Conservation (phyloP, 805 yeast species). For the Wickerhamomyces sydowiorum region DNA sequence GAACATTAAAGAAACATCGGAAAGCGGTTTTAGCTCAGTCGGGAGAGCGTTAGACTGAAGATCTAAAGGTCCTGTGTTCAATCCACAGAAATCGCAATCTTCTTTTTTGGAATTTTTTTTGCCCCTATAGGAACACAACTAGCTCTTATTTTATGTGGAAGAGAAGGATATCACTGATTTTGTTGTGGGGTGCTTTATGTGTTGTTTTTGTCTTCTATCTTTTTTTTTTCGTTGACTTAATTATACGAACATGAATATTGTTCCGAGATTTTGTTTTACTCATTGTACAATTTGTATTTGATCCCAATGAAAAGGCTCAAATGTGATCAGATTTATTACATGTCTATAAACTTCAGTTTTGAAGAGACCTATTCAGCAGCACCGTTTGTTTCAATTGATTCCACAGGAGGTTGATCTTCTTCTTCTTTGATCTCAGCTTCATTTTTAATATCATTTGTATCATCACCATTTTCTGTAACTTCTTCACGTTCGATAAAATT, state of each 20-base stretch:
- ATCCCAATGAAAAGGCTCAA: no score
- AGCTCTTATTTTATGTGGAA: no score
- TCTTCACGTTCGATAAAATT: constrained; percentile 13
- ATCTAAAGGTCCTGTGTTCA: constrained; percentile 84
- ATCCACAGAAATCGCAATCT: constrained; percentile 61
- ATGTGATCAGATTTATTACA: no score
- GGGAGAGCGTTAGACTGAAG: constrained; percentile 31
- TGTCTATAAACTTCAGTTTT: no score
- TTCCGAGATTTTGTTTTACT: no score
- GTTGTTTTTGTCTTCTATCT: no score
- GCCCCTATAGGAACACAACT: not conserved
- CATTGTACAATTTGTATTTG: no score
- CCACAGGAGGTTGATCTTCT: not conserved
- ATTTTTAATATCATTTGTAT: not conserved
- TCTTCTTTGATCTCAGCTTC: not conserved
- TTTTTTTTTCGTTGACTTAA: no score
- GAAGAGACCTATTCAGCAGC: no score
- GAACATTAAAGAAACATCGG: not conserved
- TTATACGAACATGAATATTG: no score
- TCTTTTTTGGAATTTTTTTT: constrained; percentile 9
- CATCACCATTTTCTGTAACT: constrained; percentile 11
- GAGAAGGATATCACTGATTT: no score
- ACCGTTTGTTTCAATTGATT: not conserved
- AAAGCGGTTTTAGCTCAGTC: constrained; percentile 27
- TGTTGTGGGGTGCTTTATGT: no score